Base-by-base conservation (phyloP, 257 asterid species). In the Ocimum tenuiflorum region DNA sequence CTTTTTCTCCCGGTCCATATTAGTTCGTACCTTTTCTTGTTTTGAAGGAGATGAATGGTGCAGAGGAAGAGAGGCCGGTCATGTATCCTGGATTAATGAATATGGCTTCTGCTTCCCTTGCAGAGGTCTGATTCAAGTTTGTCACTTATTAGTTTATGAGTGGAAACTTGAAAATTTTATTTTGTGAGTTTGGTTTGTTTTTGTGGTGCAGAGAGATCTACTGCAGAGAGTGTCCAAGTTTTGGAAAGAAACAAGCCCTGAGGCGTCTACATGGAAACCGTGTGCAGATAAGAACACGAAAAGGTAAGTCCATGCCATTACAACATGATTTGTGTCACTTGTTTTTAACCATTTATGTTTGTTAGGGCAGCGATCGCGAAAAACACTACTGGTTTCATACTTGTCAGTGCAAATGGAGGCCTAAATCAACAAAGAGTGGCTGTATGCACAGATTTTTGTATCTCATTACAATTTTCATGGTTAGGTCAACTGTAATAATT, bases 381-480 rank as follows among this genome's bases (percentile, higher is more conserved):
- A 58, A 81, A 77, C 61, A 77, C 48, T 67, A 83, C 85, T 27
- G 89, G 99, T 39, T 86, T 74, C 52, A 81, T 94, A 49, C 63
- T 88, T 73, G 85, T 90, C 68, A 90, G 99, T 27, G 96, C 96
- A 67, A 94, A 94, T 46, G 98, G 98, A 47, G 98, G 96, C 50
- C 84, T 91, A 53, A 91, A 88, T 77, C 98, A 91, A 78, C 98
- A 88, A 66, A 79, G 98, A 75, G 96, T 88, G 62, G 98, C 98
- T 1, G 95, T 88, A 82, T 43, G 4, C 4, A 27, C 31, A 27
- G n/a, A n/a, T 27, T 4, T 27, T 4, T 4, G 4, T 4, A 27
- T 27, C 31, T 27, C 31, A 27, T 27, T 27, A 4, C 31, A 27
- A 1, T 27, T 4, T 27, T 27, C 31, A 27, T 27, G 31, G 4